Evolutionary conservation across 129 eudicot species (phyloP), one percentile per base, ranked within the genome.

Genomic region (Helianthus tuberosus): DNA sequence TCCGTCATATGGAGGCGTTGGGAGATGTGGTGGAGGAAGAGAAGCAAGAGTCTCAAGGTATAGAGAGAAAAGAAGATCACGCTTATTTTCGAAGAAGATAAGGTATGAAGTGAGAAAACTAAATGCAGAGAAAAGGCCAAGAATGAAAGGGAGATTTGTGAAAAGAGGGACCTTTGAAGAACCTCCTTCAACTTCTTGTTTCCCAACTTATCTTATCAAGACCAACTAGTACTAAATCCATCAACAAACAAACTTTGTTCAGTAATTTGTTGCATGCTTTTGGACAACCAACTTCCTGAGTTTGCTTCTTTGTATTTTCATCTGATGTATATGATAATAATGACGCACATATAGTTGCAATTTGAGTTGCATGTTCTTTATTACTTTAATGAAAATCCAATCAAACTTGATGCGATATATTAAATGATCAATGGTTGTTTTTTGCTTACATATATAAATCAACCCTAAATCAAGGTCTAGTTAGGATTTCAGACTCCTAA

Each of bases 121-220:
- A 66, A 93, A 93, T 58, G 98, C 98, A 2, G 98, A 93, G 80
- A 89, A 93, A 80, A 82, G 98, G 75, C 98, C 98, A 48, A 75
- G 98, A 76, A 87, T 93, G 92, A 93, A 89, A 88, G 98, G 98
- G 44, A 83, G 98, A 44, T 93, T 93, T 58, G 96, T 93, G 1
- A 93, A 93, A 86, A 86, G 98, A 90, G 55, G 78, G 67, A 72
- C 74, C 77, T 20, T 57, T 57, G 13, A 57, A 57, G 63, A 23
- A 57, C 63, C 32, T 57, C 35, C 63, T 57, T 57, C 32, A 17
- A 57, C 14, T 57, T 57, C 63, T 57, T 8, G 63, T 57, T 57
- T 2, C 8, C 12, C 35, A 57, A 20, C 63, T 57, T 57, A 57
- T 57, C 12, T 23, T 17, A 57, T 20, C 63, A 57, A 57, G 63